Conservation (phyloP, 495 filamentous ascomycete genomes). For the Tuber indicum region DNA sequence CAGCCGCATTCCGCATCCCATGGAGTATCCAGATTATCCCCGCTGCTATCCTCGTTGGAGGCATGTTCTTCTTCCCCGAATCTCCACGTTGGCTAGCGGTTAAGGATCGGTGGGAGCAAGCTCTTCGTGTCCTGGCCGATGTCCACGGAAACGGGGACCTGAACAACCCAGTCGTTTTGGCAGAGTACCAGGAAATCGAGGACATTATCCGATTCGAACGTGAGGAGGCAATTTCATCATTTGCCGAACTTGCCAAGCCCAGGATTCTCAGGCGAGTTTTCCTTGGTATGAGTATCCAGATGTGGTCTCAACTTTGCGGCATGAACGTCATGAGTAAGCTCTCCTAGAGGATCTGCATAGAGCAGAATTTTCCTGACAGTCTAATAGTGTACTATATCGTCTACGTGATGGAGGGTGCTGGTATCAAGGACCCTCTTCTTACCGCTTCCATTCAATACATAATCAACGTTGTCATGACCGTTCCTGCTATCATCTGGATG, state of each 20-base stretch:
- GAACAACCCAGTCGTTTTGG: conserved; percentile 57
- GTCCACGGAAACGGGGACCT: conserved; percentile 60
- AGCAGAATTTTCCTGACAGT: neutral
- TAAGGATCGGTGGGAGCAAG: conserved; percentile 71
- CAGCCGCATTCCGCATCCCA: conserved; percentile 62
- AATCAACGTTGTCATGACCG: conserved; percentile 63
- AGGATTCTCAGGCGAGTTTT: conserved; percentile 63
- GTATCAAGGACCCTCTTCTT: conserved; percentile 58
- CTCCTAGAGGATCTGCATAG: neutral
- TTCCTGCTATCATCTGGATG: conserved; percentile 55
- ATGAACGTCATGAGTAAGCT: conserved; percentile 64
- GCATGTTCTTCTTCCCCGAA: conserved; percentile 65
- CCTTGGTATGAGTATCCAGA: conserved; percentile 66
- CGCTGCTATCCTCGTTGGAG: conserved; percentile 57
- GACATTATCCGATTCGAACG: conserved; percentile 58
- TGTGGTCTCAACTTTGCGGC: conserved; percentile 68
- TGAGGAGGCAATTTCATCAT: conserved; percentile 53
- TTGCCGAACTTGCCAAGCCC: conserved; percentile 54
- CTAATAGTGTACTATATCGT: conserved; percentile 58
- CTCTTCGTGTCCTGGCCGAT: conserved; percentile 54
- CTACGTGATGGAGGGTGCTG: conserved; percentile 64
- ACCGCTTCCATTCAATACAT: conserved; percentile 72
- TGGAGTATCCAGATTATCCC: conserved; percentile 70
- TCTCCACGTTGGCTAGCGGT: conserved; percentile 69
- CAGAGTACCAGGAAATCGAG: conserved; percentile 62